Percentiles rank a stretch among this genome's conserved stretches.
Conservation (phyloP, 768 basidiomycete species). For the Russula abietina region DNA sequence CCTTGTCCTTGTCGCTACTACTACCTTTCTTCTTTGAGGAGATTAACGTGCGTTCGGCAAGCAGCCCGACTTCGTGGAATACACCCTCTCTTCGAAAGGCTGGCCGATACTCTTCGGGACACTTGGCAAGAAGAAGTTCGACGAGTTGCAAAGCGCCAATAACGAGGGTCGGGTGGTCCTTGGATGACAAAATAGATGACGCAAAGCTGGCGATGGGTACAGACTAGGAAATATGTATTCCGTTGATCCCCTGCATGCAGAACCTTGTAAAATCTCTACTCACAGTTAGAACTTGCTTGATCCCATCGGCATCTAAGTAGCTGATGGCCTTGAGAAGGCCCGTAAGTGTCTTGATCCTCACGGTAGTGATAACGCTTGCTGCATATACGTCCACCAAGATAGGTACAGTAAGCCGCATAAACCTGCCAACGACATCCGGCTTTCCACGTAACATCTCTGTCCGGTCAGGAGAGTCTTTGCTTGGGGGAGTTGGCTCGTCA, state of each 20-base stretch:
- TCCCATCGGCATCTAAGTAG: conserved; percentile 71
- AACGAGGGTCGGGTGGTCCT: conserved; percentile 82
- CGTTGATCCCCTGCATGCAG: background rate
- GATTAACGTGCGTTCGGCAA: conserved; percentile 60
- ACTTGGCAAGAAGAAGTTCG: conserved; percentile 80
- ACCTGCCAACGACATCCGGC: conserved; percentile 70
- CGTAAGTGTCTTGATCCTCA: conserved; percentile 83
- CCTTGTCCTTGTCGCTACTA: conserved; percentile 41
- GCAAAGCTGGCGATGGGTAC: conserved; percentile 95
- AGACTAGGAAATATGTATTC: conserved; percentile 43
- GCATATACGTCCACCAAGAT: conserved; percentile 98
- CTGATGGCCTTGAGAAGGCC: conserved; percentile 87
- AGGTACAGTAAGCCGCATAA: conserved; percentile 85
- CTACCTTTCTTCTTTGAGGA: conserved; percentile 48
- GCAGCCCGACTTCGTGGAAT: conserved; percentile 83
- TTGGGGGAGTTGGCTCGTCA: conserved; percentile 12
- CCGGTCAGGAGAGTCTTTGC: conserved; percentile 47
- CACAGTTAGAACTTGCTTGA: conserved; percentile 75
- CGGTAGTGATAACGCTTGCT: conserved; percentile 86
- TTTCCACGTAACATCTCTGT: conserved; percentile 71
- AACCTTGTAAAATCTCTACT: conserved; percentile 28
- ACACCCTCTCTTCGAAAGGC: conserved; percentile 94
- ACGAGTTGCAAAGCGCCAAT: conserved; percentile 89
- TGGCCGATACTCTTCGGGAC: conserved; percentile 78
- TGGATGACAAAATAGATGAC: conserved; percentile 87